Evolutionary conservation across 2,329 filamentous ascomycete species (phyloP).

Genomic region (Exophiala xenobiotica): DNA sequence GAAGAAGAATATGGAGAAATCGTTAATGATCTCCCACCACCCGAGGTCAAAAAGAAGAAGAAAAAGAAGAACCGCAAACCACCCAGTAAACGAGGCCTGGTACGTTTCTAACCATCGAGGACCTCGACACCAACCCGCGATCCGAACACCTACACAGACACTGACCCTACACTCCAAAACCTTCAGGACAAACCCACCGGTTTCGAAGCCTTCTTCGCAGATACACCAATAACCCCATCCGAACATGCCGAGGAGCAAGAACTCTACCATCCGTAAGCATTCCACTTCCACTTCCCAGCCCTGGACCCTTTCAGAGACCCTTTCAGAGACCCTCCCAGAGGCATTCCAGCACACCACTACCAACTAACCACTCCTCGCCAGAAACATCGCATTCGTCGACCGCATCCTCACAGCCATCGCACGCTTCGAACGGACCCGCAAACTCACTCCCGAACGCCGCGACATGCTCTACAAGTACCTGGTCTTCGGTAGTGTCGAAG

Average conservation of each 20-base stretch:
- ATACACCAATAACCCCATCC: constrained; percentile 71
- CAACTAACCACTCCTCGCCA: constrained; percentile 33
- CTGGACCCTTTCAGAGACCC: too few species aligned
- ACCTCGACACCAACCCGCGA: too few species aligned
- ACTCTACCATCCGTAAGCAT: constrained; percentile 65
- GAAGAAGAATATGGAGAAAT: constrained; percentile 13
- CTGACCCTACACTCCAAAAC: too few species aligned
- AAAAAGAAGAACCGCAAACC: constrained; percentile 38
- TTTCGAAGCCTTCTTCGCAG: constrained; percentile 78
- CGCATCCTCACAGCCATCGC: constrained; percentile 85
- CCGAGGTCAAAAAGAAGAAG: constrained; percentile 32
- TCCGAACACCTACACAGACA: too few species aligned
- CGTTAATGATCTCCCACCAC: constrained; percentile 16
- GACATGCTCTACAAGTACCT: constrained; percentile 78
- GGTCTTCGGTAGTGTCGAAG: constrained; percentile 75
- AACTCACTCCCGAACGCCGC: constrained; percentile 62
- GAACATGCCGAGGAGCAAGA: constrained; percentile 66
- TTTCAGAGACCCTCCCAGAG: too few species aligned
- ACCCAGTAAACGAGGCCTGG: constrained; percentile 42
- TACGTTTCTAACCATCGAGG: constrained; percentile 29
- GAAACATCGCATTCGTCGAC: constrained; percentile 55
- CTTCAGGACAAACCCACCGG: constrained; percentile 55
- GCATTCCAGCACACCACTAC: too few species aligned
- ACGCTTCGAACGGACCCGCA: constrained; percentile 74
- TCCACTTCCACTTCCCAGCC: neutral